Conservation (phyloP, 2,329 filamentous ascomycete genomes). For the Rosellinia necatrix region DNA sequence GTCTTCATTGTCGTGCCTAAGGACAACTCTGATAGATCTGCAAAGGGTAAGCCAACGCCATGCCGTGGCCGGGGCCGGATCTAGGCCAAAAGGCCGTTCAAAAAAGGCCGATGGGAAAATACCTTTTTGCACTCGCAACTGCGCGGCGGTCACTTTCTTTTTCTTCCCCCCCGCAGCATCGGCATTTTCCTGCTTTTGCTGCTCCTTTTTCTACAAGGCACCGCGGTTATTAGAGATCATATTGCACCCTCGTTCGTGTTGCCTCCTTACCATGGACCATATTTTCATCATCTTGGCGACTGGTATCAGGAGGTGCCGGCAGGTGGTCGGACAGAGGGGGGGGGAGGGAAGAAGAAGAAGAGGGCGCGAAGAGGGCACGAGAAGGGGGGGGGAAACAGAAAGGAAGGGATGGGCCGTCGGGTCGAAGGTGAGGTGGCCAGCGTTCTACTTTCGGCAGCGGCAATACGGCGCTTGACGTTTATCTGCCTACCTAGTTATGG, state of each 20-base stretch:
- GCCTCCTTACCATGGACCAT: slow-evolving; percentile 88
- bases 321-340: neutral
- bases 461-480: neutral
- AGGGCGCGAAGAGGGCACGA: neutral
- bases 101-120: slow-evolving; percentile 32
- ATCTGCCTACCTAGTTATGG: neutral
- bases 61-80: too few relatives aligned
- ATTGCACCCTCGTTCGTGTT: neutral
- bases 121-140: slow-evolving; percentile 97
- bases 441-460: neutral
- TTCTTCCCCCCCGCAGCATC: slow-evolving; percentile 79
- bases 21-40: slow-evolving; percentile 81
- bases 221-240: slow-evolving; percentile 33
- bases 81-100: too few relatives aligned
- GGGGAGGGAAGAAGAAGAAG: neutral
- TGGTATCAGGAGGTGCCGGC: slow-evolving; percentile 16
- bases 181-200: slow-evolving; percentile 90
- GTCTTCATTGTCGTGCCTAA: slow-evolving; percentile 81
- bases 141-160: slow-evolving; percentile 97
- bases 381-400: neutral
- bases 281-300: slow-evolving; percentile 88
- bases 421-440: neutral
- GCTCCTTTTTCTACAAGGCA: slow-evolving; percentile 81
- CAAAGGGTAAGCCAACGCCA: neutral
- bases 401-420: neutral